Base-by-base conservation (phyloP, 108 stramenopile species). In the Skeletonema grethae region DNA sequence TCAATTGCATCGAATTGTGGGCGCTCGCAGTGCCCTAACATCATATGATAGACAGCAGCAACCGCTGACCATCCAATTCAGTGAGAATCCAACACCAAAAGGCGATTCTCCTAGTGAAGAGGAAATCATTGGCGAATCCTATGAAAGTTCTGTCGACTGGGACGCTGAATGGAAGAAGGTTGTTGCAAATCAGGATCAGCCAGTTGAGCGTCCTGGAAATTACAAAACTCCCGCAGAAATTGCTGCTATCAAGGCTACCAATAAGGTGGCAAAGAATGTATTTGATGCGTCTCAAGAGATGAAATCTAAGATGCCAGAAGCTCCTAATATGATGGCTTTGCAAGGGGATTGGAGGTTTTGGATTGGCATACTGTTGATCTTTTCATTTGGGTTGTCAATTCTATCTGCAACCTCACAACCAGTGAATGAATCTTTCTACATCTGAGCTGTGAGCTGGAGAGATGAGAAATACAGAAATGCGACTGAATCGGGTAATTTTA, bases 121-220 rank as follows among this genome's bases (percentile, higher is more conserved):
- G 25, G 57, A 65, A 46, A 58, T 60, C 3, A 45, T 41, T 43
- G 63, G 62, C 13, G 62, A 65, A 25, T 28, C 32, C 39, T 67
- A 56, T 41, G 66, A 62, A 41, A 45, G 60, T 18, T 61, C 69
- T 30, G 67, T 77, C 2, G 76, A 78, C 62, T 78, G 77, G 77
- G 77, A 78, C n/a, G 70, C 70, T 12, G 77, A 78, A 29, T 78
- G 77, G 77, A 71, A 71, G 62, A 78, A 78, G 60, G 77, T 78
- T 24, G 69, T 78, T n/a, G 36, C 66, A 38, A 71, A 78, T 69
- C 65, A 32, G 5, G 70, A 78, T 45, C 77, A 78, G 22, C 77
- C 77, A 7, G 16, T 58, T 1, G 18, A 77, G 34, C 63, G 77
- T 11, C 77, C 70, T 2, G 70, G 68, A 41, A 62, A 61, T 3